Evolutionary conservation across 352 stramenopile genomes (phyloP).

Genomic region (Phytophthora pisi): DNA sequence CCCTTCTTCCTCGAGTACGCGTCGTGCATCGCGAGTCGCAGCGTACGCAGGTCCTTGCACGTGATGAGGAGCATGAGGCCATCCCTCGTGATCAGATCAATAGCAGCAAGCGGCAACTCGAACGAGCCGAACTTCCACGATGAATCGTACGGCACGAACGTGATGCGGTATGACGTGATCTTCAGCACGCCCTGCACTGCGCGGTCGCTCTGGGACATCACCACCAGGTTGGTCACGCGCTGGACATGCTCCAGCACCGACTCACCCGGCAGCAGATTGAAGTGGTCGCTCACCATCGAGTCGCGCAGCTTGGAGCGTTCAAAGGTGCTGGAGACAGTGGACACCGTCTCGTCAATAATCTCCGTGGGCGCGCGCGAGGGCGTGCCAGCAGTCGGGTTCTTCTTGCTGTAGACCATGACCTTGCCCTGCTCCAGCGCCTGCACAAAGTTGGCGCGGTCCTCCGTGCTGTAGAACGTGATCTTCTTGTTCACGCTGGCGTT

Average conservation of each 20-base stretch:
- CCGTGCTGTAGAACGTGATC: constrained; percentile 83
- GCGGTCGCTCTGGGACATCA: constrained; percentile 84
- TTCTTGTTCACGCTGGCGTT: constrained; percentile 83
- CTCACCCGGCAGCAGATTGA: constrained; percentile 65
- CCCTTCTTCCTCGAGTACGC: constrained; percentile 84
- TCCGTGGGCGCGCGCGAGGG: constrained; percentile 31
- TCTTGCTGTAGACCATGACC: constrained; percentile 75
- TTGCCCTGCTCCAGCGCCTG: constrained; percentile 83
- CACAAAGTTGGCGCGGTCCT: constrained; percentile 84
- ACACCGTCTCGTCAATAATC: constrained; percentile 39
- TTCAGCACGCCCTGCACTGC: constrained; percentile 85
- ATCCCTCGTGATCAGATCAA: constrained; percentile 80
- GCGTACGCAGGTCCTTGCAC: constrained; percentile 82
- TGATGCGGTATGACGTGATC: constrained; percentile 86
- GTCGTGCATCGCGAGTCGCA: constrained; percentile 87
- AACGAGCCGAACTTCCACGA: constrained; percentile 89
- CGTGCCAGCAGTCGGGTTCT: constrained; percentile 21
- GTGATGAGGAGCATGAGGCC: constrained; percentile 82
- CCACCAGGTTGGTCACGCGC: constrained; percentile 85
- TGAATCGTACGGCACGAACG: constrained; percentile 84
- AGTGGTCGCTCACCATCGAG: constrained; percentile 70
- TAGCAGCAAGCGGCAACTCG: constrained; percentile 76
- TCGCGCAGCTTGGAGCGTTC: constrained; percentile 55
- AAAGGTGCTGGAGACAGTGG: constrained; percentile 38
- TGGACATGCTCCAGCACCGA: constrained; percentile 81